Percentiles rank a stretch among this genome's conserved stretches.
Conservation (phyloP, 305 asterid species). For the Stenogyne calaminthoides region DNA sequence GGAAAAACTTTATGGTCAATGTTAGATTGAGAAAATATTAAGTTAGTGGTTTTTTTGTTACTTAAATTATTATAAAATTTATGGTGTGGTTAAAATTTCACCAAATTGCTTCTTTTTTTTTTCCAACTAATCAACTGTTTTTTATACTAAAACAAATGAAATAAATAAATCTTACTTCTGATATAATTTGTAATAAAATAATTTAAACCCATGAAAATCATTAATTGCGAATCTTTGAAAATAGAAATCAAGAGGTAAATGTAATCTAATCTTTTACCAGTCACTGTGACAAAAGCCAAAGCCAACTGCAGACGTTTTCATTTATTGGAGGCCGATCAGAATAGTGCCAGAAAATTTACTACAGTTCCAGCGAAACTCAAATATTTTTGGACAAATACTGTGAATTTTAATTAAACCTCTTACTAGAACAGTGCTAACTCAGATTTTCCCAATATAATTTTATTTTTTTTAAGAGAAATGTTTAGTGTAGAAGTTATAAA, state of each 20-base stretch:
- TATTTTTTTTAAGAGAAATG: background rate
- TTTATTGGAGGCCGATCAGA: conserved; percentile 39
- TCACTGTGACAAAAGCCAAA: conserved; percentile 30
- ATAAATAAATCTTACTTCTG: no score
- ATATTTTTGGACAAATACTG: conserved; percentile 37
- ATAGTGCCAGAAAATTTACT: conserved; percentile 41
- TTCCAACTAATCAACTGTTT: no score
- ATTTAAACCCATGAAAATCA: background rate
- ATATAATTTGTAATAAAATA: no score
- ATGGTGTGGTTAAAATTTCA: no score
- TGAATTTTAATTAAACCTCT: conserved; percentile 14
- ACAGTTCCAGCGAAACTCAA: conserved; percentile 31
- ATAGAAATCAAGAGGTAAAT: conserved; percentile 2
- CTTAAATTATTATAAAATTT: no score
- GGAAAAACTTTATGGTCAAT: no score
- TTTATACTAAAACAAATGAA: no score
- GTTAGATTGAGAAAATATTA: no score
- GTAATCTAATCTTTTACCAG: conserved; percentile 16
- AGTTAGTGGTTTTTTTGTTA: no score
- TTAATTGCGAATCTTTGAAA: conserved; percentile 5
- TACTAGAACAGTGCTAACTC: conserved; percentile 10
- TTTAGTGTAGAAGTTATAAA: conserved; percentile 19
- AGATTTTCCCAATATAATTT: background rate
- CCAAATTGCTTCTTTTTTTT: no score
- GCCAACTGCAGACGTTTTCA: conserved; percentile 48